Percentiles rank a stretch among this genome's conserved stretches.
Evolutionary conservation across 2,329 filamentous ascomycete genomes (phyloP).

Genomic region (Eutypella sp.): DNA sequence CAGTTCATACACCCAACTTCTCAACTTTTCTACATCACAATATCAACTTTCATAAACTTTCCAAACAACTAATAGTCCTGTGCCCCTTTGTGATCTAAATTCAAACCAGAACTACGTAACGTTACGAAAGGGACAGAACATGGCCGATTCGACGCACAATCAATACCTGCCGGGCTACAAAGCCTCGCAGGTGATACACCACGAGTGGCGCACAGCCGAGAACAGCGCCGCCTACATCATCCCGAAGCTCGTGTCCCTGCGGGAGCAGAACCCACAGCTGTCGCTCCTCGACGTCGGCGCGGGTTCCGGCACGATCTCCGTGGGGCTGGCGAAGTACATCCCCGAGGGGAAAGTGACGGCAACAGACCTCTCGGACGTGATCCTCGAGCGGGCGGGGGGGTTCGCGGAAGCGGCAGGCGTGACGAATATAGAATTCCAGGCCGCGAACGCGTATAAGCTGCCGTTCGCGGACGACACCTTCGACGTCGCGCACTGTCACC

Average conservation of each 20-base stretch:
- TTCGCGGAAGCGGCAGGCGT: constrained; percentile 8
- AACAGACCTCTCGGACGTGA: constrained; percentile 15
- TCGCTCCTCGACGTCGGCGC: constrained; percentile 38
- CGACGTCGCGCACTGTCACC: constrained; percentile 56
- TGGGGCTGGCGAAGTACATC: constrained; percentile 32
- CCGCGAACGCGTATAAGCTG: constrained; percentile 19
- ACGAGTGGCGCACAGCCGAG: constrained; percentile 16
- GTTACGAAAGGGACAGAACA: not conserved
- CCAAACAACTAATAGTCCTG: not conserved
- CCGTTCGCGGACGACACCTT: constrained; percentile 43
- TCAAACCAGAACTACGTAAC: not conserved
- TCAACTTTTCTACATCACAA: too few species aligned
- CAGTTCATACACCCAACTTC: too few species aligned
- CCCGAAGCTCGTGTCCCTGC: constrained; percentile 21
- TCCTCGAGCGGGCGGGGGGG: constrained; percentile 10
- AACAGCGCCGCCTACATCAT: constrained; percentile 25
- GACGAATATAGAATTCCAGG: constrained; percentile 18
- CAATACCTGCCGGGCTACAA: constrained; percentile 10
- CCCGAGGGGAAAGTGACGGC: constrained; percentile 34
- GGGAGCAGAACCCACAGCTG: constrained; percentile 22
- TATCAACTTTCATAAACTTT: too few species aligned
- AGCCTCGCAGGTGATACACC: constrained; percentile 13
- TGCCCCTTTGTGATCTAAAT: not conserved
- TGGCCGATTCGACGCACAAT: not conserved
- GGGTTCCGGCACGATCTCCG: constrained; percentile 38